phyloP scores from a whole-genome alignment of 306 rosid genomes.

The Castanea sativa region DNA sequence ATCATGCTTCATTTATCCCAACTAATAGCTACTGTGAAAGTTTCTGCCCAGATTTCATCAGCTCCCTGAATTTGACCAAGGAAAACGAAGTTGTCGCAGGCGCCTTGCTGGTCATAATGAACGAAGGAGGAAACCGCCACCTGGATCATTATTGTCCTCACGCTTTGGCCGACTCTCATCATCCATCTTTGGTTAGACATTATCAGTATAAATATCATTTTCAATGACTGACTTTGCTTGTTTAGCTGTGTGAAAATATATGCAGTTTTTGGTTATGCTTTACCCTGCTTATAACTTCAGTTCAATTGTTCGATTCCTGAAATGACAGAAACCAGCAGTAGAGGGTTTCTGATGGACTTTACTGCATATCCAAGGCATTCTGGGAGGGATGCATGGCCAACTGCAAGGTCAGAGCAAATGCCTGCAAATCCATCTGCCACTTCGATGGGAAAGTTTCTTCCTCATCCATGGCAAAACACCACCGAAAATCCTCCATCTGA shows the following conservation, averaged over 20 bases:
- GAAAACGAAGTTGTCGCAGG: slow-evolving; percentile 92
- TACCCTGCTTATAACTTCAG: not conserved
- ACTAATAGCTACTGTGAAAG: slow-evolving; percentile 29
- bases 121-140: slow-evolving; percentile 89
- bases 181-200: slow-evolving; percentile 57
- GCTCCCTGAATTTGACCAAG: slow-evolving; percentile 92
- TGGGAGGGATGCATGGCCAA: slow-evolving; percentile 49
- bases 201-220: slow-evolving; percentile 18
- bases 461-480: slow-evolving; percentile 60
- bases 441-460: slow-evolving; percentile 30
- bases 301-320: slow-evolving; percentile 17
- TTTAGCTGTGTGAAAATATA: not conserved
- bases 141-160: slow-evolving; percentile 61
- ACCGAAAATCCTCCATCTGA: slow-evolving; percentile 45
- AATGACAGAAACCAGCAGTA: slow-evolving; percentile 49
- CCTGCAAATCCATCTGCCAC: slow-evolving; percentile 38
- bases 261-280: not conserved
- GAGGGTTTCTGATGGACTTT: slow-evolving; percentile 78
- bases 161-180: slow-evolving; percentile 57
- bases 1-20: not conserved
- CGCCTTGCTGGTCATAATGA: slow-evolving; percentile 96
- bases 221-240: not conserved
- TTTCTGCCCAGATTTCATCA: slow-evolving; percentile 73
- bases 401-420: slow-evolving; percentile 44
- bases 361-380: slow-evolving; percentile 52